These are phyloP conservation scores for Favolaschia claudopus DNA, from an alignment of 768 basidiomycete species.

Conservation along the genomic window DNA sequence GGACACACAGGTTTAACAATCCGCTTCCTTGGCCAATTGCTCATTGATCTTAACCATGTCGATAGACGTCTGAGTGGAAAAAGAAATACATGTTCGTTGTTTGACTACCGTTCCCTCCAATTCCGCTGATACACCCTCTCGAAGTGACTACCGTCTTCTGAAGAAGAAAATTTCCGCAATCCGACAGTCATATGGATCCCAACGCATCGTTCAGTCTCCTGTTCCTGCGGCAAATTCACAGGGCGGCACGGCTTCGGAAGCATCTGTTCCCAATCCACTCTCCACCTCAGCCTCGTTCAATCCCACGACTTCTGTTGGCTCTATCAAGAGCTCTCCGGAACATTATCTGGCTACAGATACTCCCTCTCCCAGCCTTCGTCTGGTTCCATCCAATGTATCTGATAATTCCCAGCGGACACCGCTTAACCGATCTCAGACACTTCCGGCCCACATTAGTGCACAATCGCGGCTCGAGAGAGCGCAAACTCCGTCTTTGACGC, in stretches of 20 bases:
- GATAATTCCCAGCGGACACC: not conserved
- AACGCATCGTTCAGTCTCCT: slow-evolving; percentile 31
- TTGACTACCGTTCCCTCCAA: not conserved
- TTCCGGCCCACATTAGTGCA: not conserved
- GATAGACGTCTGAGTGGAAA: slow-evolving; percentile 80
- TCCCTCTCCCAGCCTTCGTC: not conserved
- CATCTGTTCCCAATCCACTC: slow-evolving; percentile 17
- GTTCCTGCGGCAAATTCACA: slow-evolving; percentile 28
- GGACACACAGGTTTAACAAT: slow-evolving; percentile 63
- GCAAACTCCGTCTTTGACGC: slow-evolving; percentile 15
- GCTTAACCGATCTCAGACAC: not conserved
- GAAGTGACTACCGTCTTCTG: slow-evolving; percentile 75
- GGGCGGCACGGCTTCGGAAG: slow-evolving; percentile 18
- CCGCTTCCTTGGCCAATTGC: not conserved
- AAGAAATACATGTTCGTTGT: slow-evolving; percentile 67
- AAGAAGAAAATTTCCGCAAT: slow-evolving; percentile 72
- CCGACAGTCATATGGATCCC: slow-evolving; percentile 42
- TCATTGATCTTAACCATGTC: not conserved
- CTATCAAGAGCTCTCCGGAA: not conserved
- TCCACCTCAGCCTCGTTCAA: not conserved
- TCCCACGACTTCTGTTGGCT: slow-evolving; percentile 9
- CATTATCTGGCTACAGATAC: not conserved
- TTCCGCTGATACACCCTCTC: not conserved
- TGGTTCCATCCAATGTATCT: not conserved
- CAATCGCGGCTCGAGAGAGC: not conserved